Evolutionary conservation across 345 rosid genomes (phyloP), one percentile per base, ranked within the genome.

Genomic region (Leavenworthia alabamica): DNA sequence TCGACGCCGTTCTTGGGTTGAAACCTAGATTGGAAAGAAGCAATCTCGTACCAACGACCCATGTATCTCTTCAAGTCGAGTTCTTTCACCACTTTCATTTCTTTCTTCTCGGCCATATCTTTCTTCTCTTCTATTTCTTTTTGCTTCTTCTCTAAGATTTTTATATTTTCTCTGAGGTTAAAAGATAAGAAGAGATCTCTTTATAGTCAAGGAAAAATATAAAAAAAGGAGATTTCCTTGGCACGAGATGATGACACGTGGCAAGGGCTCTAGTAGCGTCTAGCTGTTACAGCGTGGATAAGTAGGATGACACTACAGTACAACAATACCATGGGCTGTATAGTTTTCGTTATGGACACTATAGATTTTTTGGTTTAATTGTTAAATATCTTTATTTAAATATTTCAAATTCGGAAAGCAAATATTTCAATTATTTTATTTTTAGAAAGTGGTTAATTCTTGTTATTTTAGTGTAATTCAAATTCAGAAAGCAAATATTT

Each of bases 41-140:
- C 96, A 35, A 92, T 85, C 74, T 92, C 98, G 73, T 92, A 83
- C 96, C 96, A 89, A 39, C 95, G 79, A 2, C 96, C 98, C 95
- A 83, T 86, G 81, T 86, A 92, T 24, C 86, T 76, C 58, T 73
- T 40, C 61, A 89, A 1, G 68, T 93, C 94, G 5, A 93, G 60
- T 1, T 77, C 80, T 54, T 61, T 85, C 68, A 86, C 96, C 68
- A 86, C 95, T 55, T 83, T 74, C 91, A 93, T 92, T 64, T 64
- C 75, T 51, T 77, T 82, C 57, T 72, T 68, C 52, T 31, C 17
- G 0, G 78, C 73, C 87, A 79, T 83, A 0, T 20, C 43, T 56
- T 10, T 24, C 42, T 2, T 23, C n/a, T n/a, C n/a, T n/a, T n/a
- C n/a, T n/a, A n/a, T n/a, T n/a, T n/a, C 4, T 23, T 23, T 2